phyloP scores from a whole-genome alignment of 1,284 basidiomycete genomes.

The Vanrija sp. region DNA sequence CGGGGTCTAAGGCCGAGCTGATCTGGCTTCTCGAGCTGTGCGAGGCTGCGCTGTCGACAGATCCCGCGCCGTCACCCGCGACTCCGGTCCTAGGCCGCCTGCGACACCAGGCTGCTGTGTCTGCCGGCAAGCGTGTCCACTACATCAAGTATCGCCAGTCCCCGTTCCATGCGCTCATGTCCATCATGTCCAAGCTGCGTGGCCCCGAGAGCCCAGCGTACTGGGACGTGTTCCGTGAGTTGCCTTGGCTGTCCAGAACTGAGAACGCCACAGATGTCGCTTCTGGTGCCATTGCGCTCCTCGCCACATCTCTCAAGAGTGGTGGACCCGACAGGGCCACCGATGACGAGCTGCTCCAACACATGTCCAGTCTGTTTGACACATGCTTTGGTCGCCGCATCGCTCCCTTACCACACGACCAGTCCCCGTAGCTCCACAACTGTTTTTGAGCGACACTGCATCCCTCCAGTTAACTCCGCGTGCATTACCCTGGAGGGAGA shows the following conservation, averaged over 20 bases:
- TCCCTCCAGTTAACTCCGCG: too few relatives aligned
- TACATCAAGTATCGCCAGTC: slow-evolving; percentile 46
- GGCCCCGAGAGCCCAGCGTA: slow-evolving; percentile 34
- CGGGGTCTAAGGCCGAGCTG: slow-evolving; percentile 33
- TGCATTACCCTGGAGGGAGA: too few relatives aligned
- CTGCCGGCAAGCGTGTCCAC: slow-evolving; percentile 24
- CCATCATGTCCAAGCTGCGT: slow-evolving; percentile 35
- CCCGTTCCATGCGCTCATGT: slow-evolving; percentile 43
- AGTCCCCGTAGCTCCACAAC: too few relatives aligned
- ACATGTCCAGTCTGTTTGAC: too few relatives aligned
- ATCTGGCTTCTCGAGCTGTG: slow-evolving; percentile 41
- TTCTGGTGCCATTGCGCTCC: background rate
- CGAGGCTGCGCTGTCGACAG: slow-evolving; percentile 31
- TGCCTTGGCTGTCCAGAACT: background rate
- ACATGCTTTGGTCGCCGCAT: too few relatives aligned
- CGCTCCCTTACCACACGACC: too few relatives aligned
- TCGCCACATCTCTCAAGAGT: background rate
- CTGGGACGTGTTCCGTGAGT: slow-evolving; percentile 43
- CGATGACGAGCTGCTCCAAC: too few relatives aligned
- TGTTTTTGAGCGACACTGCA: too few relatives aligned
- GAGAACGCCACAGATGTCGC: slow-evolving; percentile 1
- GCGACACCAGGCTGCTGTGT: slow-evolving; percentile 13
- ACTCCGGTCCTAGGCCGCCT: slow-evolving; percentile 6
- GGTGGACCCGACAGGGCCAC: too few relatives aligned
- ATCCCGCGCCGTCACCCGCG: slow-evolving; percentile 10